These are phyloP conservation scores for Candida smagusa DNA, from an alignment of 1,139 yeast genomes.

Conservation along the genomic window DNA sequence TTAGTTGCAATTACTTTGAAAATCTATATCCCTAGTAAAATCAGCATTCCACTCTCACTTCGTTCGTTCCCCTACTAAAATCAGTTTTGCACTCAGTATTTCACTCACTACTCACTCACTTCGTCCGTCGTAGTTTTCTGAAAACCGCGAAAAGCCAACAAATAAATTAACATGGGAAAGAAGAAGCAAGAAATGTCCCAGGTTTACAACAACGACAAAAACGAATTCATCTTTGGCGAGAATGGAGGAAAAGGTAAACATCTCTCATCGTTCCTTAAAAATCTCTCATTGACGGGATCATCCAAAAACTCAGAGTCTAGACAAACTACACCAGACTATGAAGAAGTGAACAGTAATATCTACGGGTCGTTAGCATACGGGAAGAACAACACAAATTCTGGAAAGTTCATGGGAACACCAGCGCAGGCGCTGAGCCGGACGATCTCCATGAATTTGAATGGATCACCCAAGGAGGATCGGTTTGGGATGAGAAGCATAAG, in stretches of 20 bases:
- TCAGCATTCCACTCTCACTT: no score
- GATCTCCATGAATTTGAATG: slow-evolving; percentile 11
- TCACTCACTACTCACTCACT: no score
- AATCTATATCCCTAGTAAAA: no score
- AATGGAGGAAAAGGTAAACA: slow-evolving; percentile 67
- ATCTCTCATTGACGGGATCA: slow-evolving; percentile 37
- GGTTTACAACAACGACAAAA: slow-evolving; percentile 44
- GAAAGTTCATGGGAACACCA: slow-evolving; percentile 13
- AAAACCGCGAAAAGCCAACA: slow-evolving; percentile 1
- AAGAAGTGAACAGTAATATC: slow-evolving; percentile 36
- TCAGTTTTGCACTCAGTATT: no score
- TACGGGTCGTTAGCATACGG: slow-evolving; percentile 38
- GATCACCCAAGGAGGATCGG: slow-evolving; percentile 4
- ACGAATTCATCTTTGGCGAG: slow-evolving; percentile 66
- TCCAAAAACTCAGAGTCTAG: slow-evolving; percentile 6
- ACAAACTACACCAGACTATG: slow-evolving; percentile 15
- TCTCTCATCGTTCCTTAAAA: slow-evolving; percentile 54
- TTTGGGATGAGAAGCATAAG: slow-evolving; percentile 9
- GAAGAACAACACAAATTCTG: neutral
- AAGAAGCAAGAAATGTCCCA: slow-evolving; percentile 59
- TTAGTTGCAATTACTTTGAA: no score
- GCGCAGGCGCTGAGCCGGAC: slow-evolving; percentile 16
- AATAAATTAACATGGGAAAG: slow-evolving; percentile 31
- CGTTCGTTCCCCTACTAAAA: no score
- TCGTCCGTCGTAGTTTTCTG: no score